Percentiles rank a stretch among this genome's conserved stretches.
Evolutionary conservation across 129 eudicot genomes (phyloP).

Genomic region (Tagetes erecta): DNA sequence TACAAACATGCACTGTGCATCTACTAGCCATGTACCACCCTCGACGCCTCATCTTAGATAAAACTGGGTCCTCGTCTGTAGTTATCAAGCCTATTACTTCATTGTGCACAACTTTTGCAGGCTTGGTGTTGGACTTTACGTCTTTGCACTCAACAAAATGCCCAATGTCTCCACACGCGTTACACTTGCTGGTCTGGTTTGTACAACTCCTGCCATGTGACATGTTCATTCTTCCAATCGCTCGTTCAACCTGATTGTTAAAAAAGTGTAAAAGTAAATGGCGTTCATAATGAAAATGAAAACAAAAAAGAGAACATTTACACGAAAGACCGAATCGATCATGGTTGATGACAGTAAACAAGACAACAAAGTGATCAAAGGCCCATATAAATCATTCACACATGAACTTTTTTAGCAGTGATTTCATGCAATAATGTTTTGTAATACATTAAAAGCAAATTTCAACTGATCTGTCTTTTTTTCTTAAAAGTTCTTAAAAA

Average conservation of each 20-base stretch:
- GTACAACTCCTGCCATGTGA: background rate
- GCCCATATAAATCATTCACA: background rate
- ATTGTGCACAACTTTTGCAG: conserved; percentile 1
- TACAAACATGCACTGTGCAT: conserved; percentile 6
- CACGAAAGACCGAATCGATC: background rate
- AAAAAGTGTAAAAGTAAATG: background rate
- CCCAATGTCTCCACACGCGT: background rate
- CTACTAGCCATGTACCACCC: conserved; percentile 20
- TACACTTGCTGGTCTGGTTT: background rate
- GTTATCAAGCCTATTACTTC: conserved; percentile 4
- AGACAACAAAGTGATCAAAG: background rate
- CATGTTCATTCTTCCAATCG: background rate
- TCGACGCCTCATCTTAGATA: conserved; percentile 12
- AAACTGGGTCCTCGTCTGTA: background rate
- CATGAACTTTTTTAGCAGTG: background rate
- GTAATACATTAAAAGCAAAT: background rate
- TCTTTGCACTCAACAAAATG: background rate
- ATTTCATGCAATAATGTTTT: background rate
- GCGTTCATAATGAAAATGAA: background rate
- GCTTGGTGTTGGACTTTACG: background rate
- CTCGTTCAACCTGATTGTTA: background rate
- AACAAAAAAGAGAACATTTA: background rate
- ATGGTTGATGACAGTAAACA: background rate
- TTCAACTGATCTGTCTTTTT: background rate
- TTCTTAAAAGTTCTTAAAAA: background rate